phyloP scores from a whole-genome alignment of 192 early-diverging fungal species.

The Entophlyctis luteolus region DNA sequence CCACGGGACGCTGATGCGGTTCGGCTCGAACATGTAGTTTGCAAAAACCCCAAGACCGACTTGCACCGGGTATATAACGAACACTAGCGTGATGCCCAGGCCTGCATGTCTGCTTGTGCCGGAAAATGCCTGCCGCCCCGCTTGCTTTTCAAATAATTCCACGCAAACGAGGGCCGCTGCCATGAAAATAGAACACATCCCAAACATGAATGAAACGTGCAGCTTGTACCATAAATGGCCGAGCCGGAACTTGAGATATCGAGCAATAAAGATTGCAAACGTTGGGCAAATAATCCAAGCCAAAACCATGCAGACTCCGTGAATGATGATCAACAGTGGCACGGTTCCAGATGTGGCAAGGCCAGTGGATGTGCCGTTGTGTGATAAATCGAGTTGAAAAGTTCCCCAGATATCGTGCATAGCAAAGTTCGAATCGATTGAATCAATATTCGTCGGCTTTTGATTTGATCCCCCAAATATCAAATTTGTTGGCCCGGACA shows the following conservation, averaged over 20 bases:
- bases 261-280: slow-evolving; percentile 36
- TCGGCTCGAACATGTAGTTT: slow-evolving; percentile 21
- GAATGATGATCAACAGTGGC: slow-evolving; percentile 2
- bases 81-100: slow-evolving; percentile 33
- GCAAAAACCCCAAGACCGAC: slow-evolving; percentile 34
- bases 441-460: not conserved
- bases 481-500: not conserved
- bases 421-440: not conserved
- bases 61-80: slow-evolving; percentile 33
- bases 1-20: slow-evolving; percentile 36
- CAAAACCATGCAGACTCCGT: slow-evolving; percentile 22
- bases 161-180: slow-evolving; percentile 25
- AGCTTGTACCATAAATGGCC: slow-evolving; percentile 39
- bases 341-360: not conserved
- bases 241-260: slow-evolving; percentile 34
- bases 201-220: slow-evolving; percentile 33
- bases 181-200: slow-evolving; percentile 9
- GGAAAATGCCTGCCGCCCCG: not conserved
- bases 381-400: slow-evolving; percentile 6
- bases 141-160: slow-evolving; percentile 5
- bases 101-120: not conserved
- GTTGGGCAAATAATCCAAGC: slow-evolving; percentile 33
- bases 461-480: not conserved
- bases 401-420: not conserved
- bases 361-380: not conserved